A percentile compares a stretch with the other conserved stretches of the same genome.
phyloP scores from a whole-genome alignment of 371 early-diverging fungal genomes.

The Mortierella sp. region DNA sequence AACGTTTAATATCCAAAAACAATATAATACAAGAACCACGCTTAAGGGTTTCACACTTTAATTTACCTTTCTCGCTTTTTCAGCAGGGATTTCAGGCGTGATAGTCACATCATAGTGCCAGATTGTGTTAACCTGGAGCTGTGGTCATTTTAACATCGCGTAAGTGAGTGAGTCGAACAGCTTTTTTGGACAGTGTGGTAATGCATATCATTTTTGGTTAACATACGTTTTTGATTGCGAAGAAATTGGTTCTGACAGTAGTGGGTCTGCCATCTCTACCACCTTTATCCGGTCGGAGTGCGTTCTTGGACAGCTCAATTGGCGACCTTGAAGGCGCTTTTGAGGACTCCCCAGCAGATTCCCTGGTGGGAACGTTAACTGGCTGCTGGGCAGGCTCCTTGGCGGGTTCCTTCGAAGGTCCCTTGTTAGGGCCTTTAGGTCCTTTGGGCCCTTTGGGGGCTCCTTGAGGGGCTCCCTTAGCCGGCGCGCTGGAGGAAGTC shows the following conservation, averaged over 20 bases:
- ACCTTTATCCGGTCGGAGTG: conserved; percentile 34
- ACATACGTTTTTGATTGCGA: conserved; percentile 42
- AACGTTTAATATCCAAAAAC: too few relatives aligned
- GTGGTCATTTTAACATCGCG: neutral
- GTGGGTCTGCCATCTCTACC: conserved; percentile 20
- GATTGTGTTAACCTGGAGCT: conserved; percentile 40
- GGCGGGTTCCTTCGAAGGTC: too few relatives aligned
- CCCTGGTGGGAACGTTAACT: neutral
- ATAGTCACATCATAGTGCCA: conserved; percentile 54
- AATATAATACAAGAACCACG: neutral
- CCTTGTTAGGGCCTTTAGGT: too few relatives aligned
- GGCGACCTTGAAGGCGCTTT: neutral
- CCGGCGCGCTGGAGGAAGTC: neutral
- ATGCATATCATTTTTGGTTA: neutral
- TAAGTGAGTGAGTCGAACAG: neutral
- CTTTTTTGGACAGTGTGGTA: neutral
- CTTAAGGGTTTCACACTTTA: neutral
- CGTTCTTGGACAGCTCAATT: conserved; percentile 28
- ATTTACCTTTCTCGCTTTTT: conserved; percentile 57
- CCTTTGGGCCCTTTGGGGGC: too few relatives aligned
- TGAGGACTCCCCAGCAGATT: neutral
- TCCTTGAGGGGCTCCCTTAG: neutral
- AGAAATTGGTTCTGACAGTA: conserved; percentile 35
- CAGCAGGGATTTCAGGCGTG: conserved; percentile 53
- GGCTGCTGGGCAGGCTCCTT: neutral